Base-by-base conservation (phyloP, 371 early-diverging fungal genomes). In the Batkoa obscura region DNA sequence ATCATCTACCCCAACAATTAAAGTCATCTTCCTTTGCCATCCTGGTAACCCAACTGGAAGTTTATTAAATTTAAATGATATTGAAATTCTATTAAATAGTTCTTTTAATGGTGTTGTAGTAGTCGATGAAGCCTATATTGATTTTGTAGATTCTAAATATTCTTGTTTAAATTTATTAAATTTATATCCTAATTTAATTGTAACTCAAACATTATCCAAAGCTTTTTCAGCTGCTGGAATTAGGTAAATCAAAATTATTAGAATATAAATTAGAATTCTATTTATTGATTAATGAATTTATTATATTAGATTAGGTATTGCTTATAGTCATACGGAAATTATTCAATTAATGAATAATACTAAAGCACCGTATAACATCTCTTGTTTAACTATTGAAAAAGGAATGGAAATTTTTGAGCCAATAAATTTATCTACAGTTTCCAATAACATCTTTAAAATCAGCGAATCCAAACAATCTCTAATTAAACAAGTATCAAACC, bases 1-100 rank as follows among this genome's bases (percentile, higher is more conserved):
- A 13, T 64, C 68, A 17, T 68, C 72, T 43, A 78, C 91, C 58
- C 79, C 84, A 12, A 60, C 74, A 8, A 79, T 94, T 65, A 95
- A 94, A 64, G 58, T 95, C 9, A 68, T 94, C 46, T 90, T 91
- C 68, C 72, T 96, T 58, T 96, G 97, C 69, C 89, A 90, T 17
- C 98, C 98, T 4, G 98, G 98, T 58, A 98, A 98, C 69, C 98
- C 98, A 15, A 98, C 98, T 0, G 95, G 94, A 41, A 86, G 89
- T 2, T 71, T 73, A 23, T 70, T 98, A 42, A 55, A 56, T 15
- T 75, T 82, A 58, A 68, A 69, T 4, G 84, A 82, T 57, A 83
- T 98, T 56, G 66, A 68, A 10, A 70, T 96, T 6, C 73, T 97
- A 0, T 81, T 85, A 12, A 64, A 60, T 66, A 61, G 60, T 54